Conservation (phyloP, 2,329 filamentous ascomycete species). For the Aaosphaeria pasadenensis region DNA sequence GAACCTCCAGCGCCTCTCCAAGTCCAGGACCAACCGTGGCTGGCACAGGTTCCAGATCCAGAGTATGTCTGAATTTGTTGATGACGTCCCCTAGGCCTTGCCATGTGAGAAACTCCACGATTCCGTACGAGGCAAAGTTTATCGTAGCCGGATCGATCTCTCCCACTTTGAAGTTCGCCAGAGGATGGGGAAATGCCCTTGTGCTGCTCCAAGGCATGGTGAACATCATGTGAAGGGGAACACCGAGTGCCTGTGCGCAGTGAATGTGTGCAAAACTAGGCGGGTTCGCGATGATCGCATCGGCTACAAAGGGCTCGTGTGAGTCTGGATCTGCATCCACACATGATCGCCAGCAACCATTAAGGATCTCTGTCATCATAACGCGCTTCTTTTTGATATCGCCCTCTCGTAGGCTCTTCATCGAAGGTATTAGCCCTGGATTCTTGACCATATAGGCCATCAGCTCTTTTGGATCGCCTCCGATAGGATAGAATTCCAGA, state of each 20-base stretch:
- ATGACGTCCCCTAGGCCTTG: slow-evolving; percentile 49
- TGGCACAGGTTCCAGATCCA: slow-evolving; percentile 42
- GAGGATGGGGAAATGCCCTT: slow-evolving; percentile 46
- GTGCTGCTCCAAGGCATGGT: slow-evolving; percentile 59
- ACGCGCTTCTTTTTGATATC: slow-evolving; percentile 32
- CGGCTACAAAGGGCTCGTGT: slow-evolving; percentile 69
- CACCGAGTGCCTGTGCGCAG: slow-evolving; percentile 67
- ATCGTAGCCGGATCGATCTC: slow-evolving; percentile 31
- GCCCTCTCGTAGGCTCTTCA: slow-evolving; percentile 24
- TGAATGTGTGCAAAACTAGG: slow-evolving; percentile 73
- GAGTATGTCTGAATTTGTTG: slow-evolving; percentile 39
- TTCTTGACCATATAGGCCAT: slow-evolving; percentile 54
- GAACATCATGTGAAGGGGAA: slow-evolving; percentile 80
- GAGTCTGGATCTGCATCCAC: slow-evolving; percentile 15
- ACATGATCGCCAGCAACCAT: slow-evolving; percentile 35
- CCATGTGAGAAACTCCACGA: slow-evolving; percentile 52
- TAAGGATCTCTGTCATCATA: slow-evolving; percentile 26
- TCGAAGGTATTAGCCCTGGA: slow-evolving; percentile 37
- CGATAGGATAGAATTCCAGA: slow-evolving; percentile 34
- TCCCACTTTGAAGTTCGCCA: slow-evolving; percentile 45
- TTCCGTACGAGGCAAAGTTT: slow-evolving; percentile 47
- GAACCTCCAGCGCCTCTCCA: slow-evolving; percentile 35
- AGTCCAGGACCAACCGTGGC: slow-evolving; percentile 37
- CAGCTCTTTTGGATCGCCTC: slow-evolving; percentile 38
- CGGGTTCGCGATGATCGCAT: slow-evolving; percentile 71